These are phyloP conservation scores for Colletotrichum theobromicola DNA, from an alignment of 2,329 filamentous ascomycete genomes.

Conservation along the genomic window DNA sequence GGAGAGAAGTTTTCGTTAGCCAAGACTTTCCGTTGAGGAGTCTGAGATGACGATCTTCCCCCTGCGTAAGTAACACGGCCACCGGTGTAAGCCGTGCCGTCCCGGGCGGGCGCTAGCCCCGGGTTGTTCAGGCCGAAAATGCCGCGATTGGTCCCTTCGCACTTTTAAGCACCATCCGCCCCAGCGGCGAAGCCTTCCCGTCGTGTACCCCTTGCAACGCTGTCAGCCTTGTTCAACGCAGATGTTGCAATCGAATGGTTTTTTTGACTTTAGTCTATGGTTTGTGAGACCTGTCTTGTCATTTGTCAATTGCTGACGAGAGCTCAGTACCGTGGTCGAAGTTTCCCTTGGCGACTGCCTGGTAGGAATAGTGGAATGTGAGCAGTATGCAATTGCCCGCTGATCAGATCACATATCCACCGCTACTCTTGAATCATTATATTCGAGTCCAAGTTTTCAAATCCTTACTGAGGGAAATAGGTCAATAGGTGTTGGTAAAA, in stretches of 20 bases:
- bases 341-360: not conserved
- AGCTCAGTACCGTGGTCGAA: not conserved
- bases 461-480: not conserved
- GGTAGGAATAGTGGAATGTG: no score
- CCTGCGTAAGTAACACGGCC: not conserved
- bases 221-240: not conserved
- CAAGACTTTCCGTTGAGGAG: not conserved
- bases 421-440: not conserved
- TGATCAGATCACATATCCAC: not conserved
- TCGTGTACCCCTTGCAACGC: not conserved
- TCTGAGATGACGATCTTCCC: not conserved
- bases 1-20: not conserved
- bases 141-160: not conserved
- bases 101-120: not conserved
- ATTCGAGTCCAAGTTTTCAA: not conserved
- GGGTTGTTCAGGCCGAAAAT: not conserved
- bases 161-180: not conserved
- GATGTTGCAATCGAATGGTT: not conserved
- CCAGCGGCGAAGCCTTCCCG: not conserved
- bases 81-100: not conserved
- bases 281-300: not conserved
- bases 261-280: not conserved
- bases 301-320: not conserved
- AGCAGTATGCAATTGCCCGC: not conserved
- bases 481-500: accelerated